Conservation (phyloP, 768 basidiomycete species). For the Pleurotus platypus region DNA sequence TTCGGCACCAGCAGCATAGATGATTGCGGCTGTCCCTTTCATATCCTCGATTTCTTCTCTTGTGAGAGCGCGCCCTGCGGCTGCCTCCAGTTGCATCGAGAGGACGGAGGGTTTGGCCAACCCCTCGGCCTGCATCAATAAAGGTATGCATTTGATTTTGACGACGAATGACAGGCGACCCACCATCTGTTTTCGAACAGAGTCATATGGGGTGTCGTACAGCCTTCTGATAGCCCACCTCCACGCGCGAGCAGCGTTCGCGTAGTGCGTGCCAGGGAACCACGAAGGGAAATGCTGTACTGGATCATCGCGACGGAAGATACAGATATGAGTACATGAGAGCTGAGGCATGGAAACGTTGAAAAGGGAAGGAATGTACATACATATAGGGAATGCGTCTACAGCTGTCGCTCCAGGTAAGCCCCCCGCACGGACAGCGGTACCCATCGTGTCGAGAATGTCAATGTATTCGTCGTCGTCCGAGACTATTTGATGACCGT, state of each 20-base stretch:
- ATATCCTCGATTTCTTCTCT: conserved; percentile 14
- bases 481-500: conserved; percentile 18
- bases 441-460: conserved; percentile 13
- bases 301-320: conserved; percentile 11
- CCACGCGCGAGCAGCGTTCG: conserved; percentile 27
- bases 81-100: background rate
- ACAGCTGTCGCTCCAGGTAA: conserved; percentile 15
- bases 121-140: conserved; percentile 12
- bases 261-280: conserved; percentile 30
- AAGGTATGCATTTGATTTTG: background rate
- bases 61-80: background rate
- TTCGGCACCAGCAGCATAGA: conserved; percentile 36
- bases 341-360: background rate
- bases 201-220: conserved; percentile 27
- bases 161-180: conserved; percentile 7
- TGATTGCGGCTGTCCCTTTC: conserved; percentile 22
- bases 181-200: conserved; percentile 25
- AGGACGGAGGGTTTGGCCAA: conserved; percentile 14
- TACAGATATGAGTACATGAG: background rate
- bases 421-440: conserved; percentile 10
- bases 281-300: conserved; percentile 36
- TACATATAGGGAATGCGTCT: conserved; percentile 20
- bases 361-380: background rate
- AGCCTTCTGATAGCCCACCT: conserved; percentile 24
- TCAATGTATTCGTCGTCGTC: conserved; percentile 20